Percentiles rank a stretch among this genome's conserved stretches.
These are phyloP conservation scores for Suhomyces taliae DNA, from an alignment of 1,139 yeast species.

Conservation along the genomic window DNA sequence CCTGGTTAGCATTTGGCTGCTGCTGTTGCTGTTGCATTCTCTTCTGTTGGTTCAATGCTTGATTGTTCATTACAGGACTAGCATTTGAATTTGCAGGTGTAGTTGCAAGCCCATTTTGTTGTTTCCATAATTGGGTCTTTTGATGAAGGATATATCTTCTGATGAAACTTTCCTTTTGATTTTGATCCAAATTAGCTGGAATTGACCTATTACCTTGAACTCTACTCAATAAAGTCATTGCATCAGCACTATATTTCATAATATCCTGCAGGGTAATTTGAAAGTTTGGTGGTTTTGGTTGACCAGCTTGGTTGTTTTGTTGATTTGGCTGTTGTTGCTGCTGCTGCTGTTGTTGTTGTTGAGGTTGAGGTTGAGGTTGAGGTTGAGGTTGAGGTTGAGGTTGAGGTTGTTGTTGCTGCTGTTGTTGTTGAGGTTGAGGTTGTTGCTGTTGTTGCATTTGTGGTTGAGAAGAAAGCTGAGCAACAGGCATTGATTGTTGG, in stretches of 20 bases:
- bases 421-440: slow-evolving; percentile 9
- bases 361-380: slow-evolving; percentile 16
- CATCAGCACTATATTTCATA: slow-evolving; percentile 42
- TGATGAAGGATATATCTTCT: slow-evolving; percentile 44
- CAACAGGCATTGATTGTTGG: slow-evolving; percentile 2
- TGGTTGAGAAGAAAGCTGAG: slow-evolving; percentile 11
- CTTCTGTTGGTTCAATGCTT: slow-evolving; percentile 5
- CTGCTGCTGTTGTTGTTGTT: slow-evolving; percentile 14
- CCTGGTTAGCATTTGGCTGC: slow-evolving; percentile 6
- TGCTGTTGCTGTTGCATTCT: slow-evolving; percentile 8
- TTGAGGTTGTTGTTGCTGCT: slow-evolving; percentile 13
- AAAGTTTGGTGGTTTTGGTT: slow-evolving; percentile 36
- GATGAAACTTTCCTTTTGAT: slow-evolving; percentile 42
- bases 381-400: slow-evolving; percentile 10
- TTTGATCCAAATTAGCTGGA: slow-evolving; percentile 34
- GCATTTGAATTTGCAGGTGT: slow-evolving; percentile 11
- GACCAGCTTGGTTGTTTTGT: slow-evolving; percentile 14
- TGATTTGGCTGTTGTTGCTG: slow-evolving; percentile 17
- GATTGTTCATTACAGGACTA: slow-evolving; percentile 8
- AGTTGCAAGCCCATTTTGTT: slow-evolving; percentile 28
- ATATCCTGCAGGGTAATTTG: slow-evolving; percentile 45
- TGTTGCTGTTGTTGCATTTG: slow-evolving; percentile 15
- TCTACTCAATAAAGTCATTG: slow-evolving; percentile 37
- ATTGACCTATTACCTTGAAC: slow-evolving; percentile 43
- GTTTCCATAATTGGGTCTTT: slow-evolving; percentile 43